These are phyloP conservation scores for Pilobolus umbonatus DNA, from an alignment of 192 early-diverging fungal species.

Conservation along the genomic window DNA sequence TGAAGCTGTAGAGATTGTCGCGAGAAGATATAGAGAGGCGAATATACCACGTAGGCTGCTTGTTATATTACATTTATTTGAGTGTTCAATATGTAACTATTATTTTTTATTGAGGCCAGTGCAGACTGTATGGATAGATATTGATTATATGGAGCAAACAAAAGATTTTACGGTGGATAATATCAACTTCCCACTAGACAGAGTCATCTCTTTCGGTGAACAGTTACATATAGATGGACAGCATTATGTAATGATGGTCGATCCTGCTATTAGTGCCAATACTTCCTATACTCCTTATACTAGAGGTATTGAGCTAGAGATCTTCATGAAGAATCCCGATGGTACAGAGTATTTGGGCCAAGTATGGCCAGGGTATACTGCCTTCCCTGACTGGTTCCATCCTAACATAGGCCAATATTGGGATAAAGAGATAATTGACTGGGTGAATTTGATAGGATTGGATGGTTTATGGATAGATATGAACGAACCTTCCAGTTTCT, in stretches of 20 bases:
- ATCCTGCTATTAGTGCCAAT: conserved; percentile 56
- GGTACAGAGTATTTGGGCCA: conserved; percentile 50
- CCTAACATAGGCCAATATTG: conserved; percentile 46
- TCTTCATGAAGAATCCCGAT: conserved; percentile 55
- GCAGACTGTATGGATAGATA: conserved; percentile 52
- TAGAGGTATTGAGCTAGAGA: conserved; percentile 41
- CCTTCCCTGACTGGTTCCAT: conserved; percentile 62
- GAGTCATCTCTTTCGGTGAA: conserved; percentile 43
- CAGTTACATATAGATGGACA: conserved; percentile 45
- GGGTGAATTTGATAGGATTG: conserved; percentile 12
- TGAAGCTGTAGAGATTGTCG: conserved; percentile 47
- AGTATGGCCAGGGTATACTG: conserved; percentile 58
- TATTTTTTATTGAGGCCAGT: conserved; percentile 5
- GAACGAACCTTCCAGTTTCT: conserved; percentile 66
- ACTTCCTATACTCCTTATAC: conserved; percentile 48
- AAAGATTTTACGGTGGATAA: conserved; percentile 60
- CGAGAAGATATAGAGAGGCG: conserved; percentile 47
- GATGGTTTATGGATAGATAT: conserved; percentile 63
- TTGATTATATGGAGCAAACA: conserved; percentile 66
- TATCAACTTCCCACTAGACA: conserved; percentile 44
- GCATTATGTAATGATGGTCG: conserved; percentile 57
- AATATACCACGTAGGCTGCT: conserved; percentile 50
- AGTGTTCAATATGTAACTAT: background rate
- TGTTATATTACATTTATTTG: background rate
- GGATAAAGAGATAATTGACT: conserved; percentile 37